A percentile compares a stretch with the other conserved stretches of the same genome.
These are phyloP conservation scores for Achlya hypogyna DNA, from an alignment of 352 stramenopile species.

Conservation along the genomic window DNA sequence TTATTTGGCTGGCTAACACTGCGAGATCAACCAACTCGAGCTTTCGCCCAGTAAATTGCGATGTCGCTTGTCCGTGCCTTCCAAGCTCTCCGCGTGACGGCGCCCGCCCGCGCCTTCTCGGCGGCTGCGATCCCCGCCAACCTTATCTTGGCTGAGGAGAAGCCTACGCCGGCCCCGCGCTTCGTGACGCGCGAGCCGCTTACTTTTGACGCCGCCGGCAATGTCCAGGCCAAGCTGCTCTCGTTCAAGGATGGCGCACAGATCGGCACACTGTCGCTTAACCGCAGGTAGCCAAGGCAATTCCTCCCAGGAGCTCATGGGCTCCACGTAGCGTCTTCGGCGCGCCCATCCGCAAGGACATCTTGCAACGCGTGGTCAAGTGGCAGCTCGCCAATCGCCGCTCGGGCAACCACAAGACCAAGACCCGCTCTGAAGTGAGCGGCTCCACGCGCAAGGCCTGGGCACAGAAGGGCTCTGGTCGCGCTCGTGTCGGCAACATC, in stretches of 20 bases:
- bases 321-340: slow-evolving; percentile 48
- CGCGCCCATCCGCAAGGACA: slow-evolving; percentile 67
- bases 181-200: slow-evolving; percentile 48
- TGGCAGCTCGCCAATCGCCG: slow-evolving; percentile 80
- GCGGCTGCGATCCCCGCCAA: slow-evolving; percentile 33
- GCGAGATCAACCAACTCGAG: slow-evolving; percentile 12
- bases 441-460: slow-evolving; percentile 81
- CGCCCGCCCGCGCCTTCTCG: slow-evolving; percentile 4
- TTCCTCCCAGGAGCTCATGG: background rate
- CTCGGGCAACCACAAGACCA: slow-evolving; percentile 82
- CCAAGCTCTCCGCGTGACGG: slow-evolving; percentile 15
- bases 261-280: slow-evolving; percentile 44
- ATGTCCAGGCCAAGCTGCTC: slow-evolving; percentile 59
- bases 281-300: slow-evolving; percentile 25
- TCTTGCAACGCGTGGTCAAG: slow-evolving; percentile 81
- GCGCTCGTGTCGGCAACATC: slow-evolving; percentile 81
- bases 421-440: slow-evolving; percentile 80
- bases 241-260: slow-evolving; percentile 28
- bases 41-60: slow-evolving; percentile 4
- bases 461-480: slow-evolving; percentile 83
- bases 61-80: slow-evolving; percentile 20
- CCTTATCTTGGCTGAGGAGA: slow-evolving; percentile 62
- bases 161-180: slow-evolving; percentile 51
- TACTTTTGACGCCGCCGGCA: slow-evolving; percentile 40
- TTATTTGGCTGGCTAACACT: slow-evolving; percentile 10